Base-by-base conservation (phyloP, 257 asterid genomes). In the Przewalskia tangutica region DNA sequence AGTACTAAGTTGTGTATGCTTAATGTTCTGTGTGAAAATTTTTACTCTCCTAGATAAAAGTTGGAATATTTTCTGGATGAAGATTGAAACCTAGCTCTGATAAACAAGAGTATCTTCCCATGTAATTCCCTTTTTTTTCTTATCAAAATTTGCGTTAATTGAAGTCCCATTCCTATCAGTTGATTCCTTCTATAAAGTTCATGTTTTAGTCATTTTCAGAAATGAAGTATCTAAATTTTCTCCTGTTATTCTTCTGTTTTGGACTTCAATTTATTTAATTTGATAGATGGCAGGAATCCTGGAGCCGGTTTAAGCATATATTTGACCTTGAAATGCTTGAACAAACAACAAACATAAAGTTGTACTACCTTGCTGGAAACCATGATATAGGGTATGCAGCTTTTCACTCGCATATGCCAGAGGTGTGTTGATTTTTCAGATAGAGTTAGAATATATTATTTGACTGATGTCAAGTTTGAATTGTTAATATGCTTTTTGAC, bases 381-480 rank as follows among this genome's bases (percentile, higher is more conserved):
- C 99, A 95, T 89, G 99, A 95, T 83, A 88, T 86, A 36, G 98
- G 98, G 38, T 95, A 95, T 81, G 83, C 95, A 53, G 91, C 94
- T 89, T 82, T 86, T 82, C 87, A 84, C 89, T 87, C 96, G 44
- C 92, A 55, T 42, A 83, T 85, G 83, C 94, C 97, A 18, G 91
- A 92, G 95, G 98, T 95, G 85, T 36, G 84, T 64, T 44, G 56
- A 56, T 54, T 79, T 20, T 80, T 81, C 84, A 71, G 23, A 73
- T 73, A 13, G 44, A 75, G 44, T 50, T 50, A 2, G 34, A 59
- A 18, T 59, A 16, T 20, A 27, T 68, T 78, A 23, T 58, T 20
- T 34, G 67, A 58, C 16, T 76, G 58, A 11, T 10, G 4, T 50
- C 17, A 36, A 63, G 59, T 63, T 67, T 67, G 54, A 54, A 10